Conservation (phyloP, 352 stramenopile genomes). For the Aphanomyces invadans region DNA sequence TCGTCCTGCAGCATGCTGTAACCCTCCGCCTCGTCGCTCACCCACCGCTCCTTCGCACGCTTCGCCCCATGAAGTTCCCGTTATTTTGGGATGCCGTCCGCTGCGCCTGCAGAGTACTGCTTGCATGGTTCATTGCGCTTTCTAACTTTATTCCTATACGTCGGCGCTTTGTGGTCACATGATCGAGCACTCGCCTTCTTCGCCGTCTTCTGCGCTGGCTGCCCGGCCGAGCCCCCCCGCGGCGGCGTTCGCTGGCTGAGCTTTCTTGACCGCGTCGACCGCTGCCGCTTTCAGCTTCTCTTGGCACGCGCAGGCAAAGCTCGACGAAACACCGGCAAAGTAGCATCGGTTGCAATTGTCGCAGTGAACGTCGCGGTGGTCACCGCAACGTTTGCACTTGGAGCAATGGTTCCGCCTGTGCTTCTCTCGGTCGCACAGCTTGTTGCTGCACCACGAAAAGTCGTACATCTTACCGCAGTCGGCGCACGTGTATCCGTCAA, state of each 20-base stretch:
- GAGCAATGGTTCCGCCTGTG: conserved; percentile 74
- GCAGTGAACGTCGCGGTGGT: conserved; percentile 82
- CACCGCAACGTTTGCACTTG: conserved; percentile 80
- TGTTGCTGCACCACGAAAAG: conserved; percentile 81
- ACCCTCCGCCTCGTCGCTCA: too few relatives aligned
- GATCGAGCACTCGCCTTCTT: conserved; percentile 73
- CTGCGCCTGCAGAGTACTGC: too few relatives aligned
- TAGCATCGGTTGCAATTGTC: conserved; percentile 76
- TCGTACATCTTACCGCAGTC: conserved; percentile 43
- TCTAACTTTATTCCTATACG: too few relatives aligned
- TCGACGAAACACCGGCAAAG: conserved; percentile 72
- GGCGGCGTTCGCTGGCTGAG: too few relatives aligned
- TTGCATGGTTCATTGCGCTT: too few relatives aligned
- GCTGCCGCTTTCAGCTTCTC: conserved; percentile 24
- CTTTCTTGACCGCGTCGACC: conserved; percentile 1
- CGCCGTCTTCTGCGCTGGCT: conserved; percentile 39
- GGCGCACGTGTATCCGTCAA: conserved; percentile 57
- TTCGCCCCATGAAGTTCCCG: too few relatives aligned
- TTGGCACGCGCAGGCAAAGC: conserved; percentile 70
- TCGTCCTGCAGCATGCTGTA: too few relatives aligned
- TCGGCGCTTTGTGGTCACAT: too few relatives aligned
- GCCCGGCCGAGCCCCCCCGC: conserved; percentile 28
- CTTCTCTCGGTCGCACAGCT: conserved; percentile 60
- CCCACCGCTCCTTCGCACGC: too few relatives aligned
- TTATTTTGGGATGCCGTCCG: too few relatives aligned